Conservation (phyloP, 805 yeast genomes). For the Candida maltosa region DNA sequence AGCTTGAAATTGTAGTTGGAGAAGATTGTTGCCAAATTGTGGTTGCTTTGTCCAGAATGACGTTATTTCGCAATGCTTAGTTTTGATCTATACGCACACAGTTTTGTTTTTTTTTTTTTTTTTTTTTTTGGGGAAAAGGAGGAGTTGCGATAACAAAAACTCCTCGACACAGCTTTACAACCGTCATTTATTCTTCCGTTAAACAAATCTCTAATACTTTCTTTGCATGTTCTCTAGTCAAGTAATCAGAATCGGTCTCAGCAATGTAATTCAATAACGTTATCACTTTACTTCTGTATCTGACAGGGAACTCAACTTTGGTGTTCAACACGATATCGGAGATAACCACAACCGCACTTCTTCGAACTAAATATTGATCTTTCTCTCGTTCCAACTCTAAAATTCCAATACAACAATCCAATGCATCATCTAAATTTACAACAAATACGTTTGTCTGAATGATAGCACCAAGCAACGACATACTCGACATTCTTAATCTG, state of each 20-base stretch:
- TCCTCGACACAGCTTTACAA: constrained; percentile 16
- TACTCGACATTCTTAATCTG: constrained; percentile 76
- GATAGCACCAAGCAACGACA: constrained; percentile 77
- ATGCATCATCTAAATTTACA: constrained; percentile 51
- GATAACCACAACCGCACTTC: constrained; percentile 71
- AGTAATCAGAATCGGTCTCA: constrained; percentile 51
- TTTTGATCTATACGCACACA: too few relatives aligned
- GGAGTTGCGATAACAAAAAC: too few relatives aligned
- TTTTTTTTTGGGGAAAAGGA: too few relatives aligned
- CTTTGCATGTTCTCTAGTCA: constrained; percentile 58
- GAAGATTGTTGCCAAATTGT: too few relatives aligned
- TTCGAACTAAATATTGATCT: constrained; percentile 57
- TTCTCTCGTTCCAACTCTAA: constrained; percentile 51
- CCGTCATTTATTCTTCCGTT: too few relatives aligned
- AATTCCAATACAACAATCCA: constrained; percentile 79
- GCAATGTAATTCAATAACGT: constrained; percentile 40
- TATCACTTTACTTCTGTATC: constrained; percentile 43
- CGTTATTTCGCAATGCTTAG: too few relatives aligned
- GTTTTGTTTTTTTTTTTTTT: too few relatives aligned
- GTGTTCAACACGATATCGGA: constrained; percentile 55
- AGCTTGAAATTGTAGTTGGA: too few relatives aligned
- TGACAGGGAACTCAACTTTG: constrained; percentile 46
- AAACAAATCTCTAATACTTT: constrained; percentile 21
- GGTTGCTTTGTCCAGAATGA: too few relatives aligned
- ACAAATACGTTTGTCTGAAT: too few relatives aligned